Base-by-base conservation (phyloP, 2,329 filamentous ascomycete genomes). In the Drechslerella dactyloides region DNA sequence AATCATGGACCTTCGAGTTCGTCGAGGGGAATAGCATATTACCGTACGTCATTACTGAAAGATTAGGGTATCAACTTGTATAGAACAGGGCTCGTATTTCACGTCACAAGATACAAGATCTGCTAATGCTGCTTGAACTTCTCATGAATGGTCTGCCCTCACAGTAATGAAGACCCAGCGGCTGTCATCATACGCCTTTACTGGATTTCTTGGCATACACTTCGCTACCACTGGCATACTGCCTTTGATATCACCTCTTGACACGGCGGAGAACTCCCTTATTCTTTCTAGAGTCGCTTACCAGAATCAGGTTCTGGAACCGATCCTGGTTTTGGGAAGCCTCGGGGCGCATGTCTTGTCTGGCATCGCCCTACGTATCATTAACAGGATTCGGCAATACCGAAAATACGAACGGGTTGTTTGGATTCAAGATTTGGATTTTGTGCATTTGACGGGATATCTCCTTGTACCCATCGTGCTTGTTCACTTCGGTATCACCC, bases 241-340 rank as follows among this genome's bases (percentile, higher is more conserved):
- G 74, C 92, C 91, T 0, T 85, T 94, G 40, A 76, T 88, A 55
- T 91, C 90, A 44, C 91, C 89, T 51, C 85, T 94, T 5, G 82
- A 88, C 7, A 85, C 87, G 58, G 90, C 90, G 70, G 93, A 97
- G 78, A 87, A 87, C 55, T 96, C 92, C 80, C 87, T 97, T 54
- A 88, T 97, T 74, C 90, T 96, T 79, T 93, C 92, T 27, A 87
- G 93, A 73, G 93, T 96, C 54, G 87, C 94, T 79, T 97, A 97
- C 82, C 93, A 97, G 80, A 93, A 91, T 0, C 57, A 61, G 23
- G 84, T 89, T 1, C 82, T 90, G 15, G 93, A 97, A 78, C 90
- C 91, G 2, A 81, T 96, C 19, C 84, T 97, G 73, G 86, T 97
- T 70, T 87, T 84, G 48, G 79, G 91, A 1, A 92, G 93, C 1